phyloP scores from a whole-genome alignment of 2,329 filamentous ascomycete species.

The Aspergillus candidus region DNA sequence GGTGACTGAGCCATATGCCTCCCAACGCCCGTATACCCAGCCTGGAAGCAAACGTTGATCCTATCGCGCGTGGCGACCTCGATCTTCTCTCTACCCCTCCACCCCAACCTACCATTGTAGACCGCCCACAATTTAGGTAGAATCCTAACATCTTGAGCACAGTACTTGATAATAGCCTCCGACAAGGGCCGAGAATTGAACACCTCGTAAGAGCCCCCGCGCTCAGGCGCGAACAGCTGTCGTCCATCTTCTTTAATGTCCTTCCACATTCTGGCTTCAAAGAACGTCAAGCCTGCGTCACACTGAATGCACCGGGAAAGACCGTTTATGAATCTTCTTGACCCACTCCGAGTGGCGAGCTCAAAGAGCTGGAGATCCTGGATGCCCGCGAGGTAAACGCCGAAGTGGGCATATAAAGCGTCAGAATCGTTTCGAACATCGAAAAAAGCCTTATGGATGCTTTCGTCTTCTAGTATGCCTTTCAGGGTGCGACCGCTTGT shows the following conservation, averaged over 20 bases:
- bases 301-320: slow-evolving; percentile 30
- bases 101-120: slow-evolving; percentile 3
- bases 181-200: slow-evolving; percentile 4
- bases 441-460: slow-evolving; percentile 50
- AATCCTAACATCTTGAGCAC: slow-evolving; percentile 2
- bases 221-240: neutral
- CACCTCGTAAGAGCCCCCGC: slow-evolving; percentile 5
- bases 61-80: neutral
- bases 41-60: too few species aligned
- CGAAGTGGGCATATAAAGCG: slow-evolving; percentile 45
- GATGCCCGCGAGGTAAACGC: slow-evolving; percentile 41
- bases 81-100: neutral
- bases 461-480: slow-evolving; percentile 40
- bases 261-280: too few species aligned
- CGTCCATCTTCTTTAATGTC: neutral
- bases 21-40: too few species aligned
- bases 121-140: slow-evolving; percentile 1
- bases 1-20: too few species aligned
- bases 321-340: slow-evolving; percentile 25
- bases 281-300: too few species aligned
- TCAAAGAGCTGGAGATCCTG: slow-evolving; percentile 55
- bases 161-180: slow-evolving; percentile 3
- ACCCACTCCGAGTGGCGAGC: slow-evolving; percentile 29
- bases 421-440: slow-evolving; percentile 56
- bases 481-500: slow-evolving; percentile 24